phyloP scores from a whole-genome alignment of 352 stramenopile genomes.

The Globisporangium paddicum region DNA sequence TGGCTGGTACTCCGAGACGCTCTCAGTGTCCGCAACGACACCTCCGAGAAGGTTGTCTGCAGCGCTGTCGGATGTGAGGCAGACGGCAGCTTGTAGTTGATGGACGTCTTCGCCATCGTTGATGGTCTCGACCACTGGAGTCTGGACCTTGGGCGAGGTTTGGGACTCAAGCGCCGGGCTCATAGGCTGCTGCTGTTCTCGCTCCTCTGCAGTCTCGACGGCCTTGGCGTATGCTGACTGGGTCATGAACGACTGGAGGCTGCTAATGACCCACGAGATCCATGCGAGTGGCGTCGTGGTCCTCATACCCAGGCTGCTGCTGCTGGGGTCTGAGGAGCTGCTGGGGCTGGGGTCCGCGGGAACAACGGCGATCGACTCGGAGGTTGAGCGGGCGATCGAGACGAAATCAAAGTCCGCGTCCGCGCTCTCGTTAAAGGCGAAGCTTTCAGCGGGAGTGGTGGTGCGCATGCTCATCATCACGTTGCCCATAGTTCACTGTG shows the following conservation, averaged over 20 bases:
- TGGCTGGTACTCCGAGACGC: not conserved
- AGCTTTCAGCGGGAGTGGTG: not conserved
- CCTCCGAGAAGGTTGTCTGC: not conserved
- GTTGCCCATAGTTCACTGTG: conserved; percentile 1
- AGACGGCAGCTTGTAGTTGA: not conserved
- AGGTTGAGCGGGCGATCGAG: not conserved
- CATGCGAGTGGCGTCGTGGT: not conserved
- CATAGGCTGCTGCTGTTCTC: not conserved
- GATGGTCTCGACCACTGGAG: not conserved
- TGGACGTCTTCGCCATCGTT: not conserved
- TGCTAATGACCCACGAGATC: not conserved
- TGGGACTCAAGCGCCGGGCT: not conserved
- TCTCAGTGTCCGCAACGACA: not conserved
- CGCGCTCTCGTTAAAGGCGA: not conserved
- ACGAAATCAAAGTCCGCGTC: not conserved
- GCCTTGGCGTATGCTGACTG: not conserved
- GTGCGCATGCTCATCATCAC: not conserved
- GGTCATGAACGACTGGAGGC: not conserved
- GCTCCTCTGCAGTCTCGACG: not conserved
- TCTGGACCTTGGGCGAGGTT: not conserved
- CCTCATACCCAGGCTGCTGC: not conserved
- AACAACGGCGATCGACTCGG: not conserved
- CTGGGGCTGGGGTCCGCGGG: not conserved
- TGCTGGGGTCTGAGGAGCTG: not conserved
- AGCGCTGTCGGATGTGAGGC: not conserved